phyloP scores from a whole-genome alignment of 805 yeast genomes.

The Suhomyces sp. region DNA sequence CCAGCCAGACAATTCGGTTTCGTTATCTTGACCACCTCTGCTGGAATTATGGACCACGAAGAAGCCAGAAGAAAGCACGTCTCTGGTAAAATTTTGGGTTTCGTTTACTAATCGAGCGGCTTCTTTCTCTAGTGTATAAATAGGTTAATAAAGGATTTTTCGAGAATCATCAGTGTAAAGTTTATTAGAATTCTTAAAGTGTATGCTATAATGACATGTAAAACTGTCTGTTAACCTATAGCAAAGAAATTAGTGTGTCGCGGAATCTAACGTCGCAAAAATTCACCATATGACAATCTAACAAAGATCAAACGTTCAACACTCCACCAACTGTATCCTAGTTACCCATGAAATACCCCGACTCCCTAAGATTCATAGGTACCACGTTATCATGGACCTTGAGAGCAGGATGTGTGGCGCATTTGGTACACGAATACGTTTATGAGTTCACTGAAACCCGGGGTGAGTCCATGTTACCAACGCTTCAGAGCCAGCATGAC shows the following conservation, averaged over 20 bases:
- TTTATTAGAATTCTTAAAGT: background rate
- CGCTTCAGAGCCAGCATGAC: conserved; percentile 71
- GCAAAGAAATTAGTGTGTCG: too few species aligned
- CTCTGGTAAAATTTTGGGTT: conserved; percentile 28
- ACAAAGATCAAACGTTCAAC: too few species aligned
- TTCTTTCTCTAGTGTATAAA: conserved; percentile 3
- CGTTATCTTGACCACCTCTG: conserved; percentile 28
- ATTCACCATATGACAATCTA: too few species aligned
- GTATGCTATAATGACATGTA: too few species aligned
- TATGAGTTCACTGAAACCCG: conserved; percentile 78
- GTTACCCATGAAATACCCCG: conserved; percentile 8
- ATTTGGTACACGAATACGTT: conserved; percentile 62
- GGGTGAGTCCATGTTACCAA: conserved; percentile 96
- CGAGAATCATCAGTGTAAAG: background rate
- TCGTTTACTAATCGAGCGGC: conserved; percentile 17
- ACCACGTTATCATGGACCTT: conserved; percentile 50
- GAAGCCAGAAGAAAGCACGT: conserved; percentile 31
- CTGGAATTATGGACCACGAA: conserved; percentile 30
- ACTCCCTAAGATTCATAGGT: conserved; percentile 25
- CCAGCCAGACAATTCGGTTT: conserved; percentile 28
- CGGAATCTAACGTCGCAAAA: too few species aligned
- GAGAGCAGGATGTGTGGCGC: conserved; percentile 63
- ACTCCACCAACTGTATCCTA: too few species aligned
- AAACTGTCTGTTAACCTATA: too few species aligned
- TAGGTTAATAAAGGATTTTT: conserved; percentile 2